Evolutionary conservation across 805 yeast species (phyloP), one percentile per base, ranked within the genome.

Genomic region (Blastobotrys muscicola): DNA sequence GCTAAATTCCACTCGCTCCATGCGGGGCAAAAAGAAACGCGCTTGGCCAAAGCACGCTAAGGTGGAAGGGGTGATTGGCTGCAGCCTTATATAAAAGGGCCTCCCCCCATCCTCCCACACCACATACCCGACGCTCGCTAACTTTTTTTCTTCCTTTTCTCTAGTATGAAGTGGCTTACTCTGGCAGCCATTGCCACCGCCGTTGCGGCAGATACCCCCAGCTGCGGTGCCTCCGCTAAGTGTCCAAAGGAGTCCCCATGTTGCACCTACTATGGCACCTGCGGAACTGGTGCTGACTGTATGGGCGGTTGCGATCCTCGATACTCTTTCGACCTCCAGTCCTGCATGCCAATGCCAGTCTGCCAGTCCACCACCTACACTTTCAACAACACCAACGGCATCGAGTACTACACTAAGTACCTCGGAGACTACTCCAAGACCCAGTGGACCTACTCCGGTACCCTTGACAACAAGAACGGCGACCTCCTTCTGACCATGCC

Each of bases 181-280:
- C 16, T 40, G 11, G 34, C 38, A 11, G 45, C 44, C 11, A n/a
- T 43, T 23, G 44, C 51, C 30, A 23, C 49, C 12, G 64, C 46
- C 50, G 58, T 43, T 47, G 47, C 38, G 48, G 57, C 46, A 41
- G 51, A 50, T 41, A 45, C 52, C 50, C 41, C 55, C 37, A 42
- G 57, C 6, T 86, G 95, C 65, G 73, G 72, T 49, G 62, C 72
- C 8, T 67, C 76, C 8, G 47, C 55, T 11, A 54, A 68, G 3
- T 87, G 97, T 66, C 96, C 97, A 2, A 76, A 81, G 57, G 71
- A 69, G 38, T 51, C 59, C n/a, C 97, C 97, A 45, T 87, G 97
- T 64, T 87, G 97, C 62, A 76, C 85, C 9, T 80, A 78, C 52
- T 80, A 74, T 52, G 96, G 96, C 40, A 68, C 64, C 29, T 85